Evolutionary conservation across 768 basidiomycete species (phyloP), one percentile per base, ranked within the genome.

Genomic region (Russula ochroleuca): DNA sequence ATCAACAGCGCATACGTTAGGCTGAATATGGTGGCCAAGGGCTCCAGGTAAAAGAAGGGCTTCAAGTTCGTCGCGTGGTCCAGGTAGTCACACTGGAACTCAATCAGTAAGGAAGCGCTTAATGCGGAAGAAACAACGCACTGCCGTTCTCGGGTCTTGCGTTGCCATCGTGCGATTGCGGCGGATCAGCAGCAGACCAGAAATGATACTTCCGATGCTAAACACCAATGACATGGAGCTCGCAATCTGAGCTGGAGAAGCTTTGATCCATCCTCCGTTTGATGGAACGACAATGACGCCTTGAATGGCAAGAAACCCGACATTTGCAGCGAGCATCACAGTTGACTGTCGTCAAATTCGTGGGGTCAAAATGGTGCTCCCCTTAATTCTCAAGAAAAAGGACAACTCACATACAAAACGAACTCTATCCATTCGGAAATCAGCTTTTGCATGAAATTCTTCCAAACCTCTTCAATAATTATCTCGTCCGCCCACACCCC

Each of bases 1-100:
- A 85, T 78, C 48, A 85, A 73, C 25, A 85, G 72, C 1, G 82
- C 80, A 60, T 83, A 81, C 0, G 84, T 84, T 10, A 85, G 67
- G 62, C 81, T 80, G 62, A 83, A 83, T 59, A 83, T 67, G 19
- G 85, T 73, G 19, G 82, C 81, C 5, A 85, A 75, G 1, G 71
- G 78, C 68, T 85, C 82, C 1, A 83, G 71, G 1, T 84, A 81
- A 38, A 77, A 73, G 1, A 49, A 69, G 10, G 62, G 35, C 4
- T 75, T 69, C n/a, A n/a, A n/a, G n/a, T n/a, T n/a, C 28, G 66
- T 69, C 54, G 73, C 65, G 14, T 57, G 64, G 4, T 62, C 43
- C 7, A 76, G 59, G 55, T 69, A 76, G 13, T 65, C 56, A 9
- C 67, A 71, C 69, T 72, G 53, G 69, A 54, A 19, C 28, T 28